Conservation (phyloP, 179 eudicot genomes). For the Camellia oleifera region DNA sequence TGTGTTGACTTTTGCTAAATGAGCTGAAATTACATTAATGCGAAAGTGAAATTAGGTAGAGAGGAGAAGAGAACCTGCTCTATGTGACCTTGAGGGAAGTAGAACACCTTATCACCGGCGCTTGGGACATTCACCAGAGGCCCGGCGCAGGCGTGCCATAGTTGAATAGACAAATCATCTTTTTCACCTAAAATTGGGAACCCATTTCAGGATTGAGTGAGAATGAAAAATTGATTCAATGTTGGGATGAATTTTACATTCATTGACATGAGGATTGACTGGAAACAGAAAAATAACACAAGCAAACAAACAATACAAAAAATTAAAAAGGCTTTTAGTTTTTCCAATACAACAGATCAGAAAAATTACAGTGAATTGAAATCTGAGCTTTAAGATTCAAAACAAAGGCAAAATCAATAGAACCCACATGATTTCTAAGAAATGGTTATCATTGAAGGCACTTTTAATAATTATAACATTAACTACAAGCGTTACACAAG, state of each 20-base stretch:
- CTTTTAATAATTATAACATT: neutral
- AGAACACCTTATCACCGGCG: constrained; percentile 44
- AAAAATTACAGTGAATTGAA: neutral
- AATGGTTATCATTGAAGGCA: neutral
- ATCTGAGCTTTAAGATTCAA: neutral
- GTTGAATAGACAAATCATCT: constrained; percentile 34
- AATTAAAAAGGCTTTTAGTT: too few species aligned
- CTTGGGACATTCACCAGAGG: constrained; percentile 55
- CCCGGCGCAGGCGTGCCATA: constrained; percentile 70
- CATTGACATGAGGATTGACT: neutral
- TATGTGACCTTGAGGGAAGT: constrained; percentile 73
- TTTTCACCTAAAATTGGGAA: constrained; percentile 7
- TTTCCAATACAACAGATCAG: neutral
- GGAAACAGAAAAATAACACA: neutral
- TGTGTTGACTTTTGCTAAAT: neutral
- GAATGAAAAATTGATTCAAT: neutral
- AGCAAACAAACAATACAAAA: neutral
- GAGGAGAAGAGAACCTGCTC: constrained; percentile 47
- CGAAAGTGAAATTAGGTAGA: neutral
- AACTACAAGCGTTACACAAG: neutral
- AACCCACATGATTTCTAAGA: too few species aligned
- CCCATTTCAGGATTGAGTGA: neutral
- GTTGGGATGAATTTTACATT: neutral
- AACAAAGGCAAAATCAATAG: too few species aligned
- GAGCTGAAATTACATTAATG: neutral